These are phyloP conservation scores for Aspergillus baeticus DNA, from an alignment of 495 filamentous ascomycete species.

Conservation along the genomic window DNA sequence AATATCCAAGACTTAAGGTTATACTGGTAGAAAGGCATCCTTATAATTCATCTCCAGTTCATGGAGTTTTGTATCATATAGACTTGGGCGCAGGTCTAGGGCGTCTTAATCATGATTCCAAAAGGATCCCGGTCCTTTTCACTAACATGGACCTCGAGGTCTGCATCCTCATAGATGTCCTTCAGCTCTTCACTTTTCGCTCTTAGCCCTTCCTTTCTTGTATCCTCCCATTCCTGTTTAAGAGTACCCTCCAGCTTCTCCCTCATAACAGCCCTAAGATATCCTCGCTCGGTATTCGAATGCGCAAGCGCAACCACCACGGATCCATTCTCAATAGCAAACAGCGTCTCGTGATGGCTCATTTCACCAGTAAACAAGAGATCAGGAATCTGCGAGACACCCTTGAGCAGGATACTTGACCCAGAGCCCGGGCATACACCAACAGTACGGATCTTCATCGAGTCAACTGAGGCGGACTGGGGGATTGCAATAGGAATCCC, in stretches of 20 bases:
- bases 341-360: conserved; percentile 86
- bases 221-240: conserved; percentile 49
- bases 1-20: no score
- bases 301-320: conserved; percentile 84
- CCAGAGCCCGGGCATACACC: conserved; percentile 86
- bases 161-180: conserved; percentile 48
- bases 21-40: no score
- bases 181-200: conserved; percentile 30
- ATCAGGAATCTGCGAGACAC: conserved; percentile 55
- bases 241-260: conserved; percentile 58
- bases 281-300: conserved; percentile 85
- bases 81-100: neutral
- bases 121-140: conserved; percentile 78
- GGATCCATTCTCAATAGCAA: conserved; percentile 83
- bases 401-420: conserved; percentile 65
- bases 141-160: conserved; percentile 69
- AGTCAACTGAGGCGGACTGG: conserved; percentile 49
- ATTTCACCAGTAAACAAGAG: conserved; percentile 89
- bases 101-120: conserved; percentile 57
- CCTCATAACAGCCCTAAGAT: conserved; percentile 68
- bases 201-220: conserved; percentile 36
- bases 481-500: conserved; percentile 70
- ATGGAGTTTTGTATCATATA: no score
- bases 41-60: no score
- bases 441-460: conserved; percentile 57